Evolutionary conservation across 2,329 filamentous ascomycete genomes (phyloP).

Genomic region (Ophiocordyceps camponoti-rufipedis): DNA sequence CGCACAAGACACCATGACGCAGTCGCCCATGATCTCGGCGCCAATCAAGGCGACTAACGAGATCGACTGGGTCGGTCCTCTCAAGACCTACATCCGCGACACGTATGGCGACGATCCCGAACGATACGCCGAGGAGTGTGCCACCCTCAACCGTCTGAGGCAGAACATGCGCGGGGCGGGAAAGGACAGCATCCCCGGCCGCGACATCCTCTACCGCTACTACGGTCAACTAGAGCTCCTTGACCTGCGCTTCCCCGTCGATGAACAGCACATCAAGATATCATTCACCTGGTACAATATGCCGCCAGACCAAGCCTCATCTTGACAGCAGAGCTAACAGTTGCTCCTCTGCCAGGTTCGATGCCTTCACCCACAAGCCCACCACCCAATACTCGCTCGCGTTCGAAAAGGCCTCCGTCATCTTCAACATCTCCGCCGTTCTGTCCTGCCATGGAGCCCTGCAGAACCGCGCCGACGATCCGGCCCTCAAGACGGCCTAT

Average conservation of each 20-base stretch:
- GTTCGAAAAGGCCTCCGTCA: constrained; percentile 96
- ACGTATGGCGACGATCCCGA: constrained; percentile 96
- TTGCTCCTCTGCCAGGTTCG: constrained; percentile 50
- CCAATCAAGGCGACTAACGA: constrained; percentile 90
- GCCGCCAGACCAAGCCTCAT: no score
- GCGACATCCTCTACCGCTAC: constrained; percentile 90
- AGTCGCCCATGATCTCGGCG: constrained; percentile 88
- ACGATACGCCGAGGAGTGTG: constrained; percentile 87
- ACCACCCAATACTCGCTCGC: constrained; percentile 92
- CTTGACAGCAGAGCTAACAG: constrained; percentile 3
- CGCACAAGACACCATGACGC: constrained; percentile 37
- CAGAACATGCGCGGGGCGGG: constrained; percentile 98
- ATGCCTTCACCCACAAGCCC: constrained; percentile 98
- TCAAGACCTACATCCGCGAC: constrained; percentile 84
- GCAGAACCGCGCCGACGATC: constrained; percentile 82
- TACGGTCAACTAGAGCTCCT: constrained; percentile 93
- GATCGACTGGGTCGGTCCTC: constrained; percentile 88
- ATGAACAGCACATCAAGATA: constrained; percentile 98
- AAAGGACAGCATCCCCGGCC: constrained; percentile 84
- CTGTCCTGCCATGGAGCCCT: constrained; percentile 88
- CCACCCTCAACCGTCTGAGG: constrained; percentile 77
- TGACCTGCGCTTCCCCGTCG: constrained; percentile 87
- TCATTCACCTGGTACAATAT: constrained; percentile 74
- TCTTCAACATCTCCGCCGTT: constrained; percentile 97
- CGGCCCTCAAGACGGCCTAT: constrained; percentile 87